Evolutionary conservation across 2,329 filamentous ascomycete genomes (phyloP).

Genomic region (Aspergillus thermomutatus): DNA sequence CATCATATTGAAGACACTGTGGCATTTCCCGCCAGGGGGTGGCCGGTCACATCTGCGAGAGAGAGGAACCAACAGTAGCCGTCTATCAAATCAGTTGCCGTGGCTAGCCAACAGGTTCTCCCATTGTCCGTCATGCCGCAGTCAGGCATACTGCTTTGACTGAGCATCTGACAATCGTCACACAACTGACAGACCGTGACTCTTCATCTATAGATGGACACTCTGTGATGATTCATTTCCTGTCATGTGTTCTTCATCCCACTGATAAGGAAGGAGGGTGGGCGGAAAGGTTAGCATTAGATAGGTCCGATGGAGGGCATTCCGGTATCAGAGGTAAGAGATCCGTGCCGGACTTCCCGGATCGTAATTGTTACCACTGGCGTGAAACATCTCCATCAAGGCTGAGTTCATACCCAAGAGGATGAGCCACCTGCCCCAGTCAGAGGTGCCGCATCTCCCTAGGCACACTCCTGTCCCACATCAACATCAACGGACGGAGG

Average conservation of each 20-base stretch:
- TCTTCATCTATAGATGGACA: slow-evolving; percentile 9
- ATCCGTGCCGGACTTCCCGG: slow-evolving; percentile 3
- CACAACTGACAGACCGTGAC: slow-evolving; percentile 6
- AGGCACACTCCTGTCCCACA: slow-evolving; percentile 13
- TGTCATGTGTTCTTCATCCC: slow-evolving; percentile 11
- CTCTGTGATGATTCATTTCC: slow-evolving; percentile 3
- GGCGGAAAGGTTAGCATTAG: slow-evolving; percentile 4
- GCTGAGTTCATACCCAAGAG: slow-evolving; percentile 9
- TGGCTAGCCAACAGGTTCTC: slow-evolving; percentile 17
- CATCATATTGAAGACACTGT: slow-evolving; percentile 21
- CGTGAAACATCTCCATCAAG: slow-evolving; percentile 4
- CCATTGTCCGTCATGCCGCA: slow-evolving; percentile 20
- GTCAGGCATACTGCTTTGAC: slow-evolving; percentile 8
- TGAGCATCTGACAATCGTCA: slow-evolving; percentile 22
- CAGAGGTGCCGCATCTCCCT: slow-evolving; percentile 13
- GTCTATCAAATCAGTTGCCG: slow-evolving; percentile 21
- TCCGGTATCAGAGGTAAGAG: slow-evolving; percentile 9
- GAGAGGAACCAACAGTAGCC: slow-evolving; percentile 10
- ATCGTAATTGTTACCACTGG: slow-evolving; percentile 4
- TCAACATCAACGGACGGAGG: slow-evolving; percentile 8
- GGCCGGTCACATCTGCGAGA: slow-evolving; percentile 18
- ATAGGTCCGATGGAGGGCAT: slow-evolving; percentile 9
- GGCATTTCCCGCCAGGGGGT: slow-evolving; percentile 6
- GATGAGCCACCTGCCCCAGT: slow-evolving; percentile 14
- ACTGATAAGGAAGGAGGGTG: not conserved